Conservation (phyloP, 139 green algal genomes). For the Volvox africanus region DNA sequence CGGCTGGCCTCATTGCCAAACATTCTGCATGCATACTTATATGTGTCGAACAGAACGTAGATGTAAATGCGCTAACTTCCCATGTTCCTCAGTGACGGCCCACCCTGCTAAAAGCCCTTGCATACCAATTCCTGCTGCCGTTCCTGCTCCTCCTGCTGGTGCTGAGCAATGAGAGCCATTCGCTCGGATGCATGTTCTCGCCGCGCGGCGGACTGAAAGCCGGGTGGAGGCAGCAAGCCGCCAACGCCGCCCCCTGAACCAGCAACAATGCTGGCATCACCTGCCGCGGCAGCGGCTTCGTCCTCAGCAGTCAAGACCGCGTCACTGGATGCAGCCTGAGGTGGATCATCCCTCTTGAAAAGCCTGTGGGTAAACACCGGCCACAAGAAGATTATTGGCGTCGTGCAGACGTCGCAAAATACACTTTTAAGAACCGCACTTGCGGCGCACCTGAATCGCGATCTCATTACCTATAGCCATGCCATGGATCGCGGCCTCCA, state of each 20-base stretch:
- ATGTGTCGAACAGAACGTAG: too few species aligned
- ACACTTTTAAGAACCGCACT: too few species aligned
- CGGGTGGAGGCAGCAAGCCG: constrained; percentile 13
- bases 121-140: constrained; percentile 36
- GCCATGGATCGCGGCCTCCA: too few species aligned
- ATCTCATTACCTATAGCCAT: too few species aligned
- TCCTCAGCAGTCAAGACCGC: constrained; percentile 20
- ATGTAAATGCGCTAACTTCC: too few species aligned
- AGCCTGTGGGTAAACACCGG: not conserved
- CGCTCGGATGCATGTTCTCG: constrained; percentile 55
- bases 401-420: too few species aligned
- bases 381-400: not conserved
- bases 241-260: not conserved
- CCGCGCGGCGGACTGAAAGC: constrained; percentile 53
- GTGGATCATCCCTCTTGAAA: constrained; percentile 44
- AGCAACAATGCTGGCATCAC: not conserved
- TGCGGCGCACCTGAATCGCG: too few species aligned
- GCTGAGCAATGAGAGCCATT: constrained; percentile 36
- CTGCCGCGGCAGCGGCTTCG: not conserved
- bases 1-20: not conserved
- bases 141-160: constrained; percentile 51
- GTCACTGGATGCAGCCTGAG: constrained; percentile 1
- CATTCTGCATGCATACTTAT: not conserved
- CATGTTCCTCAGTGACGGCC: too few species aligned
- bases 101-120: too few species aligned